Percentiles rank a stretch among this genome's conserved stretches.
These are phyloP conservation scores for Ogataea allantospora DNA, from an alignment of 805 yeast genomes.

Conservation along the genomic window DNA sequence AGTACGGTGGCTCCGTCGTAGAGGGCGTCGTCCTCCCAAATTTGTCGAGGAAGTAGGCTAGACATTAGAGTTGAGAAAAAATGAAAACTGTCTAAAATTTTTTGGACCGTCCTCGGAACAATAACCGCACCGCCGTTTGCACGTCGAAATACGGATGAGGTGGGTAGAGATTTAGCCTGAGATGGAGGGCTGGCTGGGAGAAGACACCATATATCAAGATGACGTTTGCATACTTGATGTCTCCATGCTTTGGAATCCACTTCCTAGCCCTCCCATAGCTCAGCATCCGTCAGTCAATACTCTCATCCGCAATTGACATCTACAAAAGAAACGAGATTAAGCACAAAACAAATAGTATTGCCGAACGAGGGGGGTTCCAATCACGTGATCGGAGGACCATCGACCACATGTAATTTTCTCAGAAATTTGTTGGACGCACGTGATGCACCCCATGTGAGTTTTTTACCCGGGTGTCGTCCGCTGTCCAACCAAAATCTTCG, in stretches of 20 bases:
- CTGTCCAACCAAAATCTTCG: conserved; percentile 9
- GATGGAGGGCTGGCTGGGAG: no score
- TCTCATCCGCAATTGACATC: neutral
- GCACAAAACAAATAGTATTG: conserved; percentile 2
- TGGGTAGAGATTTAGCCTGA: no score
- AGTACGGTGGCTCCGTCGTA: conserved; percentile 48
- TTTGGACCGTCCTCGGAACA: conserved; percentile 3
- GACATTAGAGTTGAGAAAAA: conserved; percentile 4
- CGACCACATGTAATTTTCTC: neutral
- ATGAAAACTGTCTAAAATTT: neutral
- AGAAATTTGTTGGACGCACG: conserved; percentile 9
- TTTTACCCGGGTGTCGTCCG: neutral
- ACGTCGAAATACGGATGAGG: neutral
- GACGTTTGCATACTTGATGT: no score
- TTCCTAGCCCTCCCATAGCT: no score
- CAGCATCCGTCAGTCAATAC: neutral
- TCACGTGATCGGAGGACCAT: conserved; percentile 1
- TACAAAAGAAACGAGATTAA: conserved; percentile 17
- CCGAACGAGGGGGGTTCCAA: neutral
- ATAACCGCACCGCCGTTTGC: conserved; percentile 5
- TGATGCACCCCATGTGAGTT: conserved; percentile 1
- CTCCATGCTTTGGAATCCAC: no score
- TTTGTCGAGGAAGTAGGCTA: conserved; percentile 20
- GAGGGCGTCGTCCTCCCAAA: conserved; percentile 24
- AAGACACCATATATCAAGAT: no score